These are phyloP conservation scores for Pseudocercospora eumusae DNA, from an alignment of 2,329 filamentous ascomycete genomes.

Conservation along the genomic window DNA sequence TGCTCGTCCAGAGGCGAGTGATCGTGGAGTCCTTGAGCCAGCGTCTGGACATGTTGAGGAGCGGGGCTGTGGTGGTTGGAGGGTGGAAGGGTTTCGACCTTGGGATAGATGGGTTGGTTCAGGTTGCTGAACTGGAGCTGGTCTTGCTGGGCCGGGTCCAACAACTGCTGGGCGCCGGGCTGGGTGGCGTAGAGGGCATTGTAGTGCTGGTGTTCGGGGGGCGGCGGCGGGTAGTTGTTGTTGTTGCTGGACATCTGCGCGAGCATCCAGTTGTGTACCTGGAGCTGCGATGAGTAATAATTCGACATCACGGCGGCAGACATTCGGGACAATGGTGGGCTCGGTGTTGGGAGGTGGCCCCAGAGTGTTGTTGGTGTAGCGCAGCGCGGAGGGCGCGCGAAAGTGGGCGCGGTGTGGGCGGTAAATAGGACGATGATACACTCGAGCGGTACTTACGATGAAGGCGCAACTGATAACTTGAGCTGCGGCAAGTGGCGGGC, in stretches of 20 bases:
- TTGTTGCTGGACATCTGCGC: constrained; percentile 41
- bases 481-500: constrained; percentile 31
- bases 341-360: constrained; percentile 17
- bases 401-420: constrained; percentile 29
- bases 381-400: constrained; percentile 29
- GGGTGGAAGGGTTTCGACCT: constrained; percentile 36
- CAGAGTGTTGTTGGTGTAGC: constrained; percentile 22
- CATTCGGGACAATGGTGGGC: constrained; percentile 32
- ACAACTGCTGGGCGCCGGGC: constrained; percentile 36
- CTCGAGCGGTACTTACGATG: constrained; percentile 30
- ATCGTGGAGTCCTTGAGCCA: constrained; percentile 36
- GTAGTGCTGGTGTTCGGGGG: constrained; percentile 41
- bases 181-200: constrained; percentile 37
- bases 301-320: constrained; percentile 40
- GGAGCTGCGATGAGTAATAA: constrained; percentile 38
- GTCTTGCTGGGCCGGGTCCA: constrained; percentile 39
- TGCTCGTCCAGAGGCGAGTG: constrained; percentile 37
- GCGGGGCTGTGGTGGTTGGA: constrained; percentile 32
- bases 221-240: constrained; percentile 41
- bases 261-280: constrained; percentile 41
- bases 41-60: constrained; percentile 38
- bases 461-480: constrained; percentile 30
- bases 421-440: constrained; percentile 31
- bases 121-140: constrained; percentile 40
- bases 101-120: constrained; percentile 41